phyloP scores from a whole-genome alignment of 1,139 yeast species.

The Magnusiomyces suaveolens region DNA sequence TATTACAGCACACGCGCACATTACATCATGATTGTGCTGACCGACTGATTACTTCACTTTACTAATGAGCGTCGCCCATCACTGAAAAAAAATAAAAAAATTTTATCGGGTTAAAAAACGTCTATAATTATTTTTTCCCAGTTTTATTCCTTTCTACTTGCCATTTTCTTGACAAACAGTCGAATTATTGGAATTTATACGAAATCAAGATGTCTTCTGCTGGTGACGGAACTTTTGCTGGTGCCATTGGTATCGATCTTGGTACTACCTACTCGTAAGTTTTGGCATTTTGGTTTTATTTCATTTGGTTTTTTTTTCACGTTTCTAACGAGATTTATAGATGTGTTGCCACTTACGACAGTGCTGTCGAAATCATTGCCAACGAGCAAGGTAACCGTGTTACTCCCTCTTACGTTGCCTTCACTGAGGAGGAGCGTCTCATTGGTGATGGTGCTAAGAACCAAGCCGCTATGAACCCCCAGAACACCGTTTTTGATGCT shows the following conservation, averaged over 20 bases:
- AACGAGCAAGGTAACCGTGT: slow-evolving; percentile 98
- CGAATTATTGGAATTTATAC: not conserved
- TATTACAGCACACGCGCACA: no score
- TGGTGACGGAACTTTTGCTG: slow-evolving; percentile 46
- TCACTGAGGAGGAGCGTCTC: slow-evolving; percentile 90
- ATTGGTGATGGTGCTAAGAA: slow-evolving; percentile 98
- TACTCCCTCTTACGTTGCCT: slow-evolving; percentile 94
- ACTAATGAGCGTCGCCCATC: no score
- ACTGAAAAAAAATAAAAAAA: no score
- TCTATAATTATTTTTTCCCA: not conserved
- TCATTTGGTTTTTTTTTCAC: no score
- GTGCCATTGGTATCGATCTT: slow-evolving; percentile 68
- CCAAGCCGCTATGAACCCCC: slow-evolving; percentile 96
- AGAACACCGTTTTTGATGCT: slow-evolving; percentile 91
- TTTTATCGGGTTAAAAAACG: not conserved
- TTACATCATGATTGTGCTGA: no score
- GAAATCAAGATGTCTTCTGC: slow-evolving; percentile 24
- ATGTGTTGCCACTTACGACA: slow-evolving; percentile 92
- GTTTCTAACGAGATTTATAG: no score
- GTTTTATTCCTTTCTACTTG: not conserved
- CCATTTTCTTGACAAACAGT: not conserved
- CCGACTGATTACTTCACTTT: no score
- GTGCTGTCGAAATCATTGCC: slow-evolving; percentile 88
- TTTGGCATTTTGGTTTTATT: no score
- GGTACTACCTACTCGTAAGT: slow-evolving; percentile 98